Base-by-base conservation (phyloP, 352 stramenopile species). In the Saprolegnia diclina region DNA sequence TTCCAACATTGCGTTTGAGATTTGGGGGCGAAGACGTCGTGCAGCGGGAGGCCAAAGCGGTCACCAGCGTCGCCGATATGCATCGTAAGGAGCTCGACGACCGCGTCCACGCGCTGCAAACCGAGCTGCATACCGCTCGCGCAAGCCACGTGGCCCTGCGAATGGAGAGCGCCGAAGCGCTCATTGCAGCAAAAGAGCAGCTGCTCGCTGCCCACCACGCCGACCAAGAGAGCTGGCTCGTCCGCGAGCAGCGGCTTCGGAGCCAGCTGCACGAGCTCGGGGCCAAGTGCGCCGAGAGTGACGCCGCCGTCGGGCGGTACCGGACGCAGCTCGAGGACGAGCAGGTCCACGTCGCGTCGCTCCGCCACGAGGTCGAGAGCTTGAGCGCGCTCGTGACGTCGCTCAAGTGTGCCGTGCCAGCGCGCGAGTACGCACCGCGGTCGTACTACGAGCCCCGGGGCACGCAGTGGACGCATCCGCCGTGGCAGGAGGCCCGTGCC, bases 301-400 rank as follows among this genome's bases (percentile, higher is more conserved):
- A 94, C 50, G 80, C 82, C 0, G 44, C 52, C 0, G 74, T 72
- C 0, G 77, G 88, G 29, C 89, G 87, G 32, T 90, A 79, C 44
- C 79, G 85, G 38, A 84, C 68, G 3, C 84, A 92, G 67, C 88
- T 82, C 46, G 86, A 94, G 57, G 86, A 92, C 56, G 86, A 94
- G 64, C 83, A 83, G 37, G 64, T 91, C 0, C 83, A 91, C 35
- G 81, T 90, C 0, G 79, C 88, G 53, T 79, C 82, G 0, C 56
- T 92, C 21, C 79, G 84, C 0, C 82, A 90, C 45, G 82, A 94
- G 63, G 80, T 92, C 5, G 66, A 68, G 0, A 89, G 72, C 57
- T 71, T 94, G 24, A 89, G 82, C 21, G 73, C 81, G 0, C 70
- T 91, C 24, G 40, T 69, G 19, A 59, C 52, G 10, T 57, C 63